Base-by-base conservation (phyloP, 148 eudicot species). In the Camellia sinensis region DNA sequence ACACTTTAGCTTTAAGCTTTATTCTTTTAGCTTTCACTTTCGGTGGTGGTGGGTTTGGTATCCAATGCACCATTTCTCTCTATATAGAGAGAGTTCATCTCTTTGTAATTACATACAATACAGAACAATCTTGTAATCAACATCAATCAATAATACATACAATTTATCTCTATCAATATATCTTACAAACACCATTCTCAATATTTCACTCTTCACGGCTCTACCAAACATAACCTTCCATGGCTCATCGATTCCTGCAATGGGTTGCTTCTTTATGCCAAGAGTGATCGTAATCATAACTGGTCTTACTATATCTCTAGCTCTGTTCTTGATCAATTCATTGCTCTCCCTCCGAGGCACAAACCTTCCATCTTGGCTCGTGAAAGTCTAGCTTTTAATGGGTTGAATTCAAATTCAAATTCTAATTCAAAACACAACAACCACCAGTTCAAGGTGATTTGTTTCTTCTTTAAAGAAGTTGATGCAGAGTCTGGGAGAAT, bases 221-320 rank as follows among this genome's bases (percentile, higher is more conserved):
- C 77, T 17, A 4, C 11, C 29, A 57, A n/a, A 9, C 52, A 3
- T 52, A 17, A 21, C 50, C n/a, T 22, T 21, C 78, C 67, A 0
- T 67, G 48, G 21, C 29, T 80, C 7, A 17, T 80, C 52, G 79
- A 80, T 75, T 80, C 83, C 48, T 80, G 83, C 83, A 80, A 74
- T 5, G 83, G 83, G 19, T 53, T 80, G 57, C 66, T 80, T 21
- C 83, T 80, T 21, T 80, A 80, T 48, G 78, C 73, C 78, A 65
- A 76, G 45, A 19, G 14, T 8, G 73, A 43, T 18, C 9, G 37
- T 18, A 22, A 10, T 17, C 56, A n/a, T 57, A 14, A 17, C 43
- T 80, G 83, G 83, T 53, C n/a, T 13, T 80, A 80, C 73, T 69
- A 45, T 13, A 50, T 80, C 2, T 74, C 43, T 21, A 66, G 56